phyloP scores from a whole-genome alignment of 176 grass and related monocot genomes.

The Phoenix roebelenii region DNA sequence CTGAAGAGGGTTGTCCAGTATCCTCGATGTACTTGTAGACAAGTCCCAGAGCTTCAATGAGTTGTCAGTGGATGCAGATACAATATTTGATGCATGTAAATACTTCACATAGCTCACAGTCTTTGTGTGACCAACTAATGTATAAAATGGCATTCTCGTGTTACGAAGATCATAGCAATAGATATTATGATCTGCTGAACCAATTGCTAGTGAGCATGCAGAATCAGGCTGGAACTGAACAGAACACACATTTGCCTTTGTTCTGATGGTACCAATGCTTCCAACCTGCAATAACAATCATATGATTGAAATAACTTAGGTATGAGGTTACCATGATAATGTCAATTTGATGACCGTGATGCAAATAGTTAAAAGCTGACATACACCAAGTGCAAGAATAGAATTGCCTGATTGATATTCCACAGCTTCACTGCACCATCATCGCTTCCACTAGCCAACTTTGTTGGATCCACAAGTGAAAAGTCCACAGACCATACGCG shows the following conservation, averaged over 20 bases:
- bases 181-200: conserved; percentile 91
- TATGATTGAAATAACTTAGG: conserved; percentile 21
- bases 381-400: conserved; percentile 76
- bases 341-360: conserved; percentile 38
- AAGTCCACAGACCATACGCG: conserved; percentile 98
- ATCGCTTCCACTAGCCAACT: conserved; percentile 88
- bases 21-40: conserved; percentile 31
- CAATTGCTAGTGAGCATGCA: conserved; percentile 56
- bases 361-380: conserved; percentile 55
- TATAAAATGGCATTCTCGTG: conserved; percentile 56
- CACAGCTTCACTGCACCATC: conserved; percentile 96
- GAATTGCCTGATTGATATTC: conserved; percentile 99
- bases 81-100: conserved; percentile 56
- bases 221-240: conserved; percentile 94
- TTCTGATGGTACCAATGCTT: conserved; percentile 79
- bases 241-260: conserved; percentile 92
- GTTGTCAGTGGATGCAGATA: conserved; percentile 86
- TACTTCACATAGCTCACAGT: conserved; percentile 98
- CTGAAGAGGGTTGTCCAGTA: conserved; percentile 57
- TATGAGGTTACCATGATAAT: conserved; percentile 5
- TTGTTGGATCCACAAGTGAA: conserved; percentile 86
- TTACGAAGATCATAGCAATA: conserved; percentile 97
- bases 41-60: conserved; percentile 92
- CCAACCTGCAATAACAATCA: conserved; percentile 57
- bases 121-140: conserved; percentile 66